Conservation (phyloP, 1,284 basidiomycete genomes). For the Cutaneotrichosporon curvatum region DNA sequence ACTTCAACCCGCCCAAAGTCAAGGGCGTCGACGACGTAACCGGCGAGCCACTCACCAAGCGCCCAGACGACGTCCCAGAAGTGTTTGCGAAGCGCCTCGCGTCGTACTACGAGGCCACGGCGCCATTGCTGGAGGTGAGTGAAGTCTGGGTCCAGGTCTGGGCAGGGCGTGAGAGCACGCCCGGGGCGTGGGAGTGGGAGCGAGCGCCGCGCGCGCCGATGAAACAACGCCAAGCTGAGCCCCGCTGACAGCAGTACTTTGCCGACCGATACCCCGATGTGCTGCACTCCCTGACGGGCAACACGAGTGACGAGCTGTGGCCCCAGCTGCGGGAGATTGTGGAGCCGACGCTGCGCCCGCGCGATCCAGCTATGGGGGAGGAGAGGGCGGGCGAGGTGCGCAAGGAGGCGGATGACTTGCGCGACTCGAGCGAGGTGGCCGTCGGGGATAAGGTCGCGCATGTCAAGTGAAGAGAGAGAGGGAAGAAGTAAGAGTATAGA, state of each 20-base stretch:
- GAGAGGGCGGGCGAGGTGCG: conserved; percentile 27
- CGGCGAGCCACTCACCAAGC: conserved; percentile 78
- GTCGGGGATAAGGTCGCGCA: conserved; percentile 15
- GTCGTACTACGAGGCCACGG: conserved; percentile 80
- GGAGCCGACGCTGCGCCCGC: conserved; percentile 31
- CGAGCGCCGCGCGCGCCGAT: neutral
- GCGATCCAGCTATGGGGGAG: conserved; percentile 9
- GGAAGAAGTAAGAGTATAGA: too few relatives aligned
- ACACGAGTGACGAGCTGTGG: conserved; percentile 70
- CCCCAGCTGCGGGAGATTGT: conserved; percentile 40
- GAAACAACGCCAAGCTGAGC: neutral
- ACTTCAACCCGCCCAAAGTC: conserved; percentile 81
- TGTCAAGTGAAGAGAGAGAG: neutral
- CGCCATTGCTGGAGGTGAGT: conserved; percentile 61
- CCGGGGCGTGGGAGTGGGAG: neutral
- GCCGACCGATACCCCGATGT: conserved; percentile 52
- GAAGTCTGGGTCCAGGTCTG: neutral
- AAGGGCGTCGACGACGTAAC: conserved; percentile 85
- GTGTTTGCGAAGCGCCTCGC: conserved; percentile 71
- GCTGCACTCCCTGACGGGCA: conserved; percentile 69
- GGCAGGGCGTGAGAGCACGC: too few relatives aligned
- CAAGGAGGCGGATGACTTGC: conserved; percentile 42
- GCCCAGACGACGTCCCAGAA: conserved; percentile 88
- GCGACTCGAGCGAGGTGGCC: conserved; percentile 25
- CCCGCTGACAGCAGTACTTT: conserved; percentile 55